phyloP scores from a whole-genome alignment of 768 basidiomycete genomes.

The Suillus clintonianus region DNA sequence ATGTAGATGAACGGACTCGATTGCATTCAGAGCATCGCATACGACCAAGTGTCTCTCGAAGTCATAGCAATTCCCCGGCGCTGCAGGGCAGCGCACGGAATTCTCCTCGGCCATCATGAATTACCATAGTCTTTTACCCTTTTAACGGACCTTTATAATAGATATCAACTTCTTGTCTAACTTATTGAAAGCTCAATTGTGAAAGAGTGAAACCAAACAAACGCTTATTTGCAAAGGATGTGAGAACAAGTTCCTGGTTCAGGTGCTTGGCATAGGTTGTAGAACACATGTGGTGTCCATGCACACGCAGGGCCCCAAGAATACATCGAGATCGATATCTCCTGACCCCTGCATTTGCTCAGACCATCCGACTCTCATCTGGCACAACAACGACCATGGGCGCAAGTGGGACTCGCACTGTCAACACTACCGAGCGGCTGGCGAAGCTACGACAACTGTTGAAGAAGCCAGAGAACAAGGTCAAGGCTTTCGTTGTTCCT shows the following conservation, averaged over 20 bases:
- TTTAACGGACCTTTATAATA: conserved; percentile 28
- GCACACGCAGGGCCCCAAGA: conserved; percentile 8
- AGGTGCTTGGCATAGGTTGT: too few relatives aligned
- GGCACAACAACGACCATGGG: conserved; percentile 36
- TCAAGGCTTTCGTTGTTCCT: conserved; percentile 81
- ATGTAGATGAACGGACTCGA: conserved; percentile 46
- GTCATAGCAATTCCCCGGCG: conserved; percentile 55
- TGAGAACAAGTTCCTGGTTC: conserved; percentile 5
- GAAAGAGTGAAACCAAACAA: conserved; percentile 9
- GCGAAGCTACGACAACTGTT: conserved; percentile 69
- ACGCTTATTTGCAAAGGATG: conserved; percentile 17
- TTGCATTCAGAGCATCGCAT: conserved; percentile 28
- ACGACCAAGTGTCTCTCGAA: conserved; percentile 44
- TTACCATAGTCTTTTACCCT: conserved; percentile 18
- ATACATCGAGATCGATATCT: conserved; percentile 24
- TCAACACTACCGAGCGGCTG: conserved; percentile 67
- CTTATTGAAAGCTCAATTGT: not conserved
- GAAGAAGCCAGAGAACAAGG: conserved; percentile 50
- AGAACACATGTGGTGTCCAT: conserved; percentile 27
- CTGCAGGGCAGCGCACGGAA: conserved; percentile 30
- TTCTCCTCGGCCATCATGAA: conserved; percentile 21
- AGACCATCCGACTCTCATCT: conserved; percentile 8
- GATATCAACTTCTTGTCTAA: conserved; percentile 11
- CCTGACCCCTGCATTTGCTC: conserved; percentile 10
- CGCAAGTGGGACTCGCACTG: conserved; percentile 38